Base-by-base conservation (phyloP, 2,329 filamentous ascomycete genomes). In the Drechslera avenae region DNA sequence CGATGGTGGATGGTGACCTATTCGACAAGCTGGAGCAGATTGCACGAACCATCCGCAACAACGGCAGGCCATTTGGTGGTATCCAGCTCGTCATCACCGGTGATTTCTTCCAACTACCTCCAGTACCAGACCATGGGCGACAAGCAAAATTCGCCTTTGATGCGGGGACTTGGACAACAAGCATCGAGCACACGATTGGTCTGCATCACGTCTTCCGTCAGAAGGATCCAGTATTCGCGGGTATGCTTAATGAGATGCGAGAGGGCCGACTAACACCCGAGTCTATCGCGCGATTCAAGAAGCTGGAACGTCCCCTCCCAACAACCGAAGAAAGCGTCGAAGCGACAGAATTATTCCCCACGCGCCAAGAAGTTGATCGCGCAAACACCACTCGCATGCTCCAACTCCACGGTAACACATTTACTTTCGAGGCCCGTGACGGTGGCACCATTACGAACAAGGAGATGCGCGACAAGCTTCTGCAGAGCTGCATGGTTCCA, bases 231-330 rank as follows among this genome's bases (percentile, higher is more conserved):
- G 86, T 89, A 18, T 99, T 99, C 73, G 94, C 94, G 10, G 80
- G 82, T 5, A 99, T 99, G 92, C 82, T 99, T 43, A 99, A 99
- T 68, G 93, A 99, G 73, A 97, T 99, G 91, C 87, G 94, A 40
- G 80, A 97, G 47, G 94, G 94, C 3, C 87, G 83, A 44, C 86
- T 97, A 44, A 89, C 83, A 26, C 81, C 85, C n/a, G 77, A 83
- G 7, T 96, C 92, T 0, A 86, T 96, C 28, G 78, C 82, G 7
- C 84, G 86, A 0, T 99, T 99, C 76, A 86, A 83, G 63, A 81
- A 80, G 3, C 78, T 99, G 3, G 83, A 85, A 19, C 81, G 94
- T 19, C 86, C 86, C 0, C 79, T 73, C 6, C 62, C 68, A 10
- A 50, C 95, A 1, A 78, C 81, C 3, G 90, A 89, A 57, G 80